These are phyloP conservation scores for Calonectria pseudoturangicola DNA, from an alignment of 2,329 filamentous ascomycete species.

Conservation along the genomic window DNA sequence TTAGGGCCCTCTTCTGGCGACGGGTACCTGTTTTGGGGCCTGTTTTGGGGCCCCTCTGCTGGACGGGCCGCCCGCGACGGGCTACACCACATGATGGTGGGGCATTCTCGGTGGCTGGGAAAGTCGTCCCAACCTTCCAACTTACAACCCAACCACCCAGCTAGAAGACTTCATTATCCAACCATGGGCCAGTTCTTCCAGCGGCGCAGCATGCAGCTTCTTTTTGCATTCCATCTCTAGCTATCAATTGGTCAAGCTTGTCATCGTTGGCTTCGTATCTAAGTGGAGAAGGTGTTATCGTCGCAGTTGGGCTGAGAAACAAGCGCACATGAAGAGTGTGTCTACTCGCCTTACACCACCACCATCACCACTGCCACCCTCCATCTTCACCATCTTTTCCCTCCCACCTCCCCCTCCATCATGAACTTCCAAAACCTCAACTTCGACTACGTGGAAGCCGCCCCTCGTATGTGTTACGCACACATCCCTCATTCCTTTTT, in stretches of 20 bases:
- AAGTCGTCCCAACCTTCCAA: slow-evolving; percentile 53
- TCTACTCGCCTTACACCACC: slow-evolving; percentile 24
- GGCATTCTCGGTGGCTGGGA: slow-evolving; percentile 52
- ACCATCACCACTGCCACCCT: slow-evolving; percentile 16
- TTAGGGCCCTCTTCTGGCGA: slow-evolving; percentile 21
- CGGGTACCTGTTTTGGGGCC: slow-evolving; percentile 25
- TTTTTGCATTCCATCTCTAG: slow-evolving; percentile 56
- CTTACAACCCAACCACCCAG: slow-evolving; percentile 55
- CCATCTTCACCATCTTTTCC: slow-evolving; percentile 18
- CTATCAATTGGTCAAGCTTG: slow-evolving; percentile 59
- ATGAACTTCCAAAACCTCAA: slow-evolving; percentile 63
- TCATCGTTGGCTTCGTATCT: slow-evolving; percentile 42
- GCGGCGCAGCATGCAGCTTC: slow-evolving; percentile 56
- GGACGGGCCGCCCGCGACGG: slow-evolving; percentile 38
- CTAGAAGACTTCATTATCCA: slow-evolving; percentile 54
- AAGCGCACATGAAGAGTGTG: slow-evolving; percentile 2
- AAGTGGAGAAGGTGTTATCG: slow-evolving; percentile 57
- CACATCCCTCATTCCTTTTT: slow-evolving; percentile 14
- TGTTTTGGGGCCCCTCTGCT: slow-evolving; percentile 19
- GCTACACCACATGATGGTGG: slow-evolving; percentile 42
- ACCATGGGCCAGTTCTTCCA: slow-evolving; percentile 57
- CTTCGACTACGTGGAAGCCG: slow-evolving; percentile 61
- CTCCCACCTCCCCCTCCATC: slow-evolving; percentile 48
- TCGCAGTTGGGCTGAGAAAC: slow-evolving; percentile 26
- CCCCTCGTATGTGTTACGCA: slow-evolving; percentile 57